Evolutionary conservation across 106 monocot species (phyloP).

Genomic region (Triglochin maritima): DNA sequence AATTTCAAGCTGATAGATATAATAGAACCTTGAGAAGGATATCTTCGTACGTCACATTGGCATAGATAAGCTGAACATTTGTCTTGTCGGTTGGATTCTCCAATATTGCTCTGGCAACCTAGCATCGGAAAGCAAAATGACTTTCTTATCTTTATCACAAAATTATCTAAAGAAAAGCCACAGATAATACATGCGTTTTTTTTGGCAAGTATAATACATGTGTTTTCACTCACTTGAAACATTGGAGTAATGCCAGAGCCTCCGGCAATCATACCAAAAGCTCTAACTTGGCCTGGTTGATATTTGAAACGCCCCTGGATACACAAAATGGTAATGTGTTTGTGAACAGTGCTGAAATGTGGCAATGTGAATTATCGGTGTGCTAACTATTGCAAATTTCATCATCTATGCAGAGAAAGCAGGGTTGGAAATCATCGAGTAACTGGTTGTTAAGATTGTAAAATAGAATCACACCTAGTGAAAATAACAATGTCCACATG

Average conservation of each 20-base stretch:
- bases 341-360: too few species aligned
- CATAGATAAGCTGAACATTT: constrained; percentile 83
- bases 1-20: background rate
- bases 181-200: background rate
- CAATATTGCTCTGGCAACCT: constrained; percentile 91
- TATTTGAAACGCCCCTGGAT: constrained; percentile 88
- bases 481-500: too few species aligned
- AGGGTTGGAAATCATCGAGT: too few species aligned
- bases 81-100: constrained; percentile 84
- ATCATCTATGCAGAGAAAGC: too few species aligned
- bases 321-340: background rate
- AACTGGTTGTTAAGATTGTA: too few species aligned
- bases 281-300: constrained; percentile 80
- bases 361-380: too few species aligned
- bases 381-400: too few species aligned
- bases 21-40: constrained; percentile 83
- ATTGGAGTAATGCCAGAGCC: constrained; percentile 98
- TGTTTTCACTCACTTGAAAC: constrained; percentile 75
- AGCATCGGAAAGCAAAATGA: background rate
- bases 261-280: constrained; percentile 97
- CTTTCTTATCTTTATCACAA: background rate
- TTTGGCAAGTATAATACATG: too few species aligned
- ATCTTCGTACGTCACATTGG: constrained; percentile 90
- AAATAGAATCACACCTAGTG: too few species aligned
- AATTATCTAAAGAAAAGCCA: background rate